Conservation (phyloP, 1,139 yeast species). For the Yamadazyma friedrichii region DNA sequence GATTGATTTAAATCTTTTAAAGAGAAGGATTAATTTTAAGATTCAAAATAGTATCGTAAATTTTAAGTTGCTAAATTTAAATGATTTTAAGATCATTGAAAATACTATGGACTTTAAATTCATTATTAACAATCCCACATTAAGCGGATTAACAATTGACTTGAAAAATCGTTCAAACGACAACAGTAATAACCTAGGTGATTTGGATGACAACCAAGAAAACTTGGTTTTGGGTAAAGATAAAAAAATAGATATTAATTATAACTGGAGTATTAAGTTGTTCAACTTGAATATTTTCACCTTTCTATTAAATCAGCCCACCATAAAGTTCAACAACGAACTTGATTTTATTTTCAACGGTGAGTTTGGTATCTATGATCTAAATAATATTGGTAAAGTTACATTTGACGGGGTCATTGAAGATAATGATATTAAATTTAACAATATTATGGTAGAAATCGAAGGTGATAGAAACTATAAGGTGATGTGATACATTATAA, state of each 20-base stretch:
- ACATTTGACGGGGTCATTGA: slow-evolving; percentile 12
- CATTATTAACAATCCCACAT: slow-evolving; percentile 13
- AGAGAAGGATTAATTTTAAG: slow-evolving; percentile 15
- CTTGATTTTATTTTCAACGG: slow-evolving; percentile 11
- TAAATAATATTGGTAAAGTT: slow-evolving; percentile 11
- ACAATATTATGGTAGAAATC: slow-evolving; percentile 11
- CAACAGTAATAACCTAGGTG: neutral
- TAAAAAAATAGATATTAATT: slow-evolving; percentile 8
- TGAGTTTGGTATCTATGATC: slow-evolving; percentile 9
- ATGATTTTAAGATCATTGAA: slow-evolving; percentile 9
- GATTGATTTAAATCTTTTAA: slow-evolving; percentile 6
- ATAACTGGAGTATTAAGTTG: slow-evolving; percentile 14
- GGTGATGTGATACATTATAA: neutral
- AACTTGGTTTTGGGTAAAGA: too few relatives aligned
- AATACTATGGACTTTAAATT: slow-evolving; percentile 8
- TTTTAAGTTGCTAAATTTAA: slow-evolving; percentile 12
- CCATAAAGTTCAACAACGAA: slow-evolving; percentile 9
- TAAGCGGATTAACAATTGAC: slow-evolving; percentile 12
- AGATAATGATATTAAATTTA: slow-evolving; percentile 14
- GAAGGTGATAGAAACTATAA: slow-evolving; percentile 7
- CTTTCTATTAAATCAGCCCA: slow-evolving; percentile 16
- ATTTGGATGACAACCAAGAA: neutral
- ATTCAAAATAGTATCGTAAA: slow-evolving; percentile 9
- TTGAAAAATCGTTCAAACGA: neutral
- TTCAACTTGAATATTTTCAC: slow-evolving; percentile 9